Percentiles rank a stretch among this genome's conserved stretches.
phyloP scores from a whole-genome alignment of 352 stramenopile species.

The Aphanomyces invadans region DNA sequence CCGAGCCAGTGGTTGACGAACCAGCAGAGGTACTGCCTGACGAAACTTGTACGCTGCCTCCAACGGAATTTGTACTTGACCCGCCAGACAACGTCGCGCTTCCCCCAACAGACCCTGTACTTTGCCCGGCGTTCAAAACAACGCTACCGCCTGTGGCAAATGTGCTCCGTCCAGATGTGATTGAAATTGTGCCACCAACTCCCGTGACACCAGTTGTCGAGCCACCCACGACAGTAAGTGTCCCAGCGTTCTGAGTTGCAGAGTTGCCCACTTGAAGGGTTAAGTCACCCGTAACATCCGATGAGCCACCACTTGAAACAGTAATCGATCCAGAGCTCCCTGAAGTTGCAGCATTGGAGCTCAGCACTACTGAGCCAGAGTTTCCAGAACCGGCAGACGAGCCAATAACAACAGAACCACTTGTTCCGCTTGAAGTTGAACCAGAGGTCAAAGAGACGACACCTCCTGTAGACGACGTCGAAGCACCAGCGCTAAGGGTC shows the following conservation, averaged over 20 bases:
- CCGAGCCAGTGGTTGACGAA: background rate
- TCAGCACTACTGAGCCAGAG: background rate
- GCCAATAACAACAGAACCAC: background rate
- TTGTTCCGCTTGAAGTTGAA: background rate
- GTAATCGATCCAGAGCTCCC: background rate
- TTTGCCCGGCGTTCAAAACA: background rate
- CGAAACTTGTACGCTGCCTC: background rate
- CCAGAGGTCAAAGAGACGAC: background rate
- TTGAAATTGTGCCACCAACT: background rate
- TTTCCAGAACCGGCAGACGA: background rate
- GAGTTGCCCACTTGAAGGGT: conserved; percentile 2
- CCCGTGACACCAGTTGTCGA: background rate
- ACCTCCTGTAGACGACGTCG: conserved; percentile 7
- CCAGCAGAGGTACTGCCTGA: background rate
- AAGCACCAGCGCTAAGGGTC: conserved; percentile 27
- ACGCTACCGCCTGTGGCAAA: background rate
- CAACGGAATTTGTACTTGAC: background rate
- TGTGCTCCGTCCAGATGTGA: background rate
- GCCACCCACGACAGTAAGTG: background rate
- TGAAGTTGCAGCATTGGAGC: background rate
- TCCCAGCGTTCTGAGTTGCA: background rate
- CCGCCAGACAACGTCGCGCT: background rate
- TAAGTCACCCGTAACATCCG: background rate
- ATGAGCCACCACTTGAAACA: background rate
- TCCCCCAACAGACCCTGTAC: background rate